A percentile compares a stretch with the other conserved stretches of the same genome.
Conservation (phyloP, 1,139 yeast species). For the Candida anutae region DNA sequence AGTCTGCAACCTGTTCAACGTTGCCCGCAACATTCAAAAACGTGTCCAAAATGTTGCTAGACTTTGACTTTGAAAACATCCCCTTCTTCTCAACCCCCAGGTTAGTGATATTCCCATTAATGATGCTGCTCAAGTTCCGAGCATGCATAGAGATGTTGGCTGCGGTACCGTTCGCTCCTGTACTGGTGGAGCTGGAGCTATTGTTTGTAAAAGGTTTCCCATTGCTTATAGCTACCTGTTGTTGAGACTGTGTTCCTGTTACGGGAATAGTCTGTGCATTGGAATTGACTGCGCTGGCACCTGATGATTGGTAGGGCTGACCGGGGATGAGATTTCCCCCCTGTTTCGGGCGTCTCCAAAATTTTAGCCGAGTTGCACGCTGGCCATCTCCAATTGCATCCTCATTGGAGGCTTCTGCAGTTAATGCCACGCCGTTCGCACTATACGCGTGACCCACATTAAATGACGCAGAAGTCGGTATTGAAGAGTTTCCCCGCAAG, state of each 20-base stretch:
- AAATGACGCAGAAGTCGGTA: neutral
- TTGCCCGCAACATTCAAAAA: slow-evolving; percentile 14
- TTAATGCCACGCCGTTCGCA: neutral
- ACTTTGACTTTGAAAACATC: slow-evolving; percentile 35
- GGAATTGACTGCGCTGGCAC: slow-evolving; percentile 8
- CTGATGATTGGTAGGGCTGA: too few relatives aligned
- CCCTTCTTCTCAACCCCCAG: slow-evolving; percentile 6
- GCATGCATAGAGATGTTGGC: neutral
- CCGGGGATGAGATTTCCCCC: slow-evolving; percentile 10
- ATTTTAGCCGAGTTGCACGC: slow-evolving; percentile 40
- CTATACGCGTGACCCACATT: too few relatives aligned
- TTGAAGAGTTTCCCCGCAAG: neutral
- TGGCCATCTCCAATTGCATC: slow-evolving; percentile 34
- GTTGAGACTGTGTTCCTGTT: slow-evolving; percentile 1
- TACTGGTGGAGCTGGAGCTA: slow-evolving; percentile 1
- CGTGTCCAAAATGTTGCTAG: slow-evolving; percentile 40
- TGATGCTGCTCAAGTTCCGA: slow-evolving; percentile 1
- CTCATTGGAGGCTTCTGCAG: slow-evolving; percentile 6
- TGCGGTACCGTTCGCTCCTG: neutral
- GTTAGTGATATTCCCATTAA: slow-evolving; percentile 2
- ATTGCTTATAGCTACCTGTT: slow-evolving; percentile 1
- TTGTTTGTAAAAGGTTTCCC: too few relatives aligned
- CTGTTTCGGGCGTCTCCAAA: slow-evolving; percentile 48
- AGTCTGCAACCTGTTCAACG: slow-evolving; percentile 4
- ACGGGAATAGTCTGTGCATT: slow-evolving; percentile 2